Evolutionary conservation across 177 flowering plant species (phyloP), one percentile per base, ranked within the genome.

Genomic region (Vitis hybrid): DNA sequence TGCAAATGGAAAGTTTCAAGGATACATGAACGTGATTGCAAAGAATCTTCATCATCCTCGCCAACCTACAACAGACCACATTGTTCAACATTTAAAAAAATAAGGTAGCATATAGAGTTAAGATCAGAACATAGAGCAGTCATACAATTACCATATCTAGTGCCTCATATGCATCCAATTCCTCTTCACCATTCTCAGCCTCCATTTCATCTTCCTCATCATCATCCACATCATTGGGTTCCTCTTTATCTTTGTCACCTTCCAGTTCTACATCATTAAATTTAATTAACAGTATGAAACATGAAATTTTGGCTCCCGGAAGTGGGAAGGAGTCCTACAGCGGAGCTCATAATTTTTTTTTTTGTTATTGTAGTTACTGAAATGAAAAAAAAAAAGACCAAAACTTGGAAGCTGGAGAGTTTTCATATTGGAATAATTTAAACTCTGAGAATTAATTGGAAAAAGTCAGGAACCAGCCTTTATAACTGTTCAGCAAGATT

Each of bases 11-110:
- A 77, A 59, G 59, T 39, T 68, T 48, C 20, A 81, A 88, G 93
- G 93, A 91, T 91, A 91, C 97, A 74, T n/a, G 87, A 65, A 74
- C 71, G 22, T 10, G 83, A 73, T 61, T 71, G 82, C 73, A 79
- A 62, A 61, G 81, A 59, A 55, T 83, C 74, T 68, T 84, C 82
- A n/a, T 65, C 84, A 61, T 84, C 83, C 49, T 79, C 82, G 26
- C 69, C 88, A 68, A 50, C 89, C 97, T 87, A 76, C 54, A 83
- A 76, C 60, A 66, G 34, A 13, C 22, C 49, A 15, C 45, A n/a
- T 63, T 48, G 15, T 8, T 70, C 53, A 74, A 19, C 50, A 62
- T n/a, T 31, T 22, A 45, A 68, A 19, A 29, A 26, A 9, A 16
- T 9, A 10, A 61, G 54, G 34, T 19, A 49, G 15, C 12, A 51